Conservation (phyloP, 805 yeast genomes). For the Saccharomycopsis javanensis region DNA sequence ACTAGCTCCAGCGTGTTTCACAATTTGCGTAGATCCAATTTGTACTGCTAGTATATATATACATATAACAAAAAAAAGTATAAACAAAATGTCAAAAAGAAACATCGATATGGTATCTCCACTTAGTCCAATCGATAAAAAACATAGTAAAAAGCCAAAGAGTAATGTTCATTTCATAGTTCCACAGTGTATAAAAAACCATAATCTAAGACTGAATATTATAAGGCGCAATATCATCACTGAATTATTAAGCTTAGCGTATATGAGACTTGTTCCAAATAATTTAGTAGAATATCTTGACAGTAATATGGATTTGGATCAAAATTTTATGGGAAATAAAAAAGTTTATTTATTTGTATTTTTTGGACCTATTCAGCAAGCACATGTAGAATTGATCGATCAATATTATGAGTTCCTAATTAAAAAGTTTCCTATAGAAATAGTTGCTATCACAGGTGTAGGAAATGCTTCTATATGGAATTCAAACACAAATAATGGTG, state of each 20-base stretch:
- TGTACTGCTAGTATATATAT: background rate
- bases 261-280: background rate
- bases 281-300: background rate
- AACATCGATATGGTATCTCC: background rate
- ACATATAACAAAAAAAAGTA: background rate
- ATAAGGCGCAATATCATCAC: background rate
- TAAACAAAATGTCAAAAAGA: background rate
- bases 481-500: background rate
- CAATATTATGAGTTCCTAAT: background rate
- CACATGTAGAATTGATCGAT: constrained; percentile 4
- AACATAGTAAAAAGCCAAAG: background rate
- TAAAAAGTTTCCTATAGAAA: background rate
- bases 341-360: constrained; percentile 4
- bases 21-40: background rate
- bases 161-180: background rate
- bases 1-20: background rate
- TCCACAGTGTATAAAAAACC: background rate
- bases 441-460: constrained; percentile 12
- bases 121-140: background rate
- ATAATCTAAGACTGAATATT: background rate
- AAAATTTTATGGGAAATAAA: background rate
- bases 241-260: background rate
- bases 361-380: constrained; percentile 11
- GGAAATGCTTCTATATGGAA: background rate
- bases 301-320: background rate